Evolutionary conservation across 192 early-diverging fungal species (phyloP).

Genomic region (Coemansia sp.): DNA sequence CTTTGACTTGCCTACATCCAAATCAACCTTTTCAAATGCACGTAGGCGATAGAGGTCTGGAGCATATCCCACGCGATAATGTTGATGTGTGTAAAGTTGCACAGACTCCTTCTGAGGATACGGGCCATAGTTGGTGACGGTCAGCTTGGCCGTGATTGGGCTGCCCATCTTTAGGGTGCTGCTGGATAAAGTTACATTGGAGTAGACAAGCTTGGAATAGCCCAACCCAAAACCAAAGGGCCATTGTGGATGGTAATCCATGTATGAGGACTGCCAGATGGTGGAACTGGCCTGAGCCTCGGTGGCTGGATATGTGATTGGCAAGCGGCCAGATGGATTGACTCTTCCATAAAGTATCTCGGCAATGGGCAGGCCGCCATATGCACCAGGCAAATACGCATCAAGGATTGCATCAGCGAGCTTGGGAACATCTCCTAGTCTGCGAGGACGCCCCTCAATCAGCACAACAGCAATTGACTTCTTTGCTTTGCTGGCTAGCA

Average conservation of each 20-base stretch:
- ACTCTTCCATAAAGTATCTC: slow-evolving; percentile 58
- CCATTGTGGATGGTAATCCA: slow-evolving; percentile 53
- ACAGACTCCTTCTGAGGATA: slow-evolving; percentile 57
- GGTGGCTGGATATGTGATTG: slow-evolving; percentile 60
- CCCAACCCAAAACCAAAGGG: slow-evolving; percentile 61
- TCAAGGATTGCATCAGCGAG: slow-evolving; percentile 55
- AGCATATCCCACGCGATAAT: slow-evolving; percentile 52
- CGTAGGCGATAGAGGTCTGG: slow-evolving; percentile 58
- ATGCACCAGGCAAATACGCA: slow-evolving; percentile 62
- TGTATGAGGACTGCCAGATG: slow-evolving; percentile 50
- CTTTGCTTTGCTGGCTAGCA: slow-evolving; percentile 20
- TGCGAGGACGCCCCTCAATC: slow-evolving; percentile 59
- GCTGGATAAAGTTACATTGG: slow-evolving; percentile 35
- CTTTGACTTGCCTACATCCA: slow-evolving; percentile 49
- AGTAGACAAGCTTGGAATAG: slow-evolving; percentile 57
- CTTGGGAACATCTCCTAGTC: slow-evolving; percentile 44
- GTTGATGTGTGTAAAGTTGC: slow-evolving; percentile 59
- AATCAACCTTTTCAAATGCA: slow-evolving; percentile 53
- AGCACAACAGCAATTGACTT: slow-evolving; percentile 56
- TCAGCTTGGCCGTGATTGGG: slow-evolving; percentile 36
- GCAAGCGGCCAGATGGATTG: slow-evolving; percentile 62
- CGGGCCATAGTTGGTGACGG: slow-evolving; percentile 51
- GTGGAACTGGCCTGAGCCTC: slow-evolving; percentile 35
- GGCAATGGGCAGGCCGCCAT: slow-evolving; percentile 61
- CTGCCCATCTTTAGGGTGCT: slow-evolving; percentile 5